These are phyloP conservation scores for Domatiomyces catenatus DNA, from an alignment of 2,329 filamentous ascomycete genomes.

Conservation along the genomic window DNA sequence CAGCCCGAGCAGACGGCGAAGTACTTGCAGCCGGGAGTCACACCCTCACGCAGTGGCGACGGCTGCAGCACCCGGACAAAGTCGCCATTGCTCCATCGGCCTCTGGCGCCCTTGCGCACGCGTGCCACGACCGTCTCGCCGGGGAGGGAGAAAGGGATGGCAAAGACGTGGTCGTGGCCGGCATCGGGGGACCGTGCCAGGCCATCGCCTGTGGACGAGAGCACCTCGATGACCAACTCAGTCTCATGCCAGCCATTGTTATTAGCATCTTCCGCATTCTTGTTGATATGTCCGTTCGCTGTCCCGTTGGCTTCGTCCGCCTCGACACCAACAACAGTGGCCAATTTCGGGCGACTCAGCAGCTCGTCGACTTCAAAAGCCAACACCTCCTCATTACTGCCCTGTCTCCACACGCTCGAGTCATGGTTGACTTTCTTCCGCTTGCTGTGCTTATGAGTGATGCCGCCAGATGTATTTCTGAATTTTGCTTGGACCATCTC, in stretches of 20 bases:
- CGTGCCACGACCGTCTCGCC: constrained; percentile 70
- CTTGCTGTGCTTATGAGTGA: background rate
- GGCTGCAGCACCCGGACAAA: constrained; percentile 63
- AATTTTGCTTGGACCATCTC: background rate
- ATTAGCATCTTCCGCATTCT: constrained; percentile 26
- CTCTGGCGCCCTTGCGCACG: constrained; percentile 51
- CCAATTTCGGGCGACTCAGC: background rate
- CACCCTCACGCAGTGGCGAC: constrained; percentile 61
- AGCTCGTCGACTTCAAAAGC: constrained; percentile 6
- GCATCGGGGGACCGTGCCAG: constrained; percentile 55
- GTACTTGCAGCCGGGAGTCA: constrained; percentile 66
- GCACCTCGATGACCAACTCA: constrained; percentile 61
- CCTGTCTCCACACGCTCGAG: background rate
- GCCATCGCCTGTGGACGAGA: constrained; percentile 87
- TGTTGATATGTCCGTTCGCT: background rate
- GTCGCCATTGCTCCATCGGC: constrained; percentile 63
- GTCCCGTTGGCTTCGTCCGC: no score
- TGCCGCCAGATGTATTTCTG: background rate
- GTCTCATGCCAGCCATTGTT: constrained; percentile 53
- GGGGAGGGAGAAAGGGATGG: constrained; percentile 75
- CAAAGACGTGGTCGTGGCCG: constrained; percentile 50
- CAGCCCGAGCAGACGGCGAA: constrained; percentile 80
- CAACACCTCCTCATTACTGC: constrained; percentile 9
- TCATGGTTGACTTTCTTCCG: background rate
- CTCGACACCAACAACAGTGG: background rate